Evolutionary conservation across 2,329 filamentous ascomycete genomes (phyloP).

Genomic region (Fusarium musae): DNA sequence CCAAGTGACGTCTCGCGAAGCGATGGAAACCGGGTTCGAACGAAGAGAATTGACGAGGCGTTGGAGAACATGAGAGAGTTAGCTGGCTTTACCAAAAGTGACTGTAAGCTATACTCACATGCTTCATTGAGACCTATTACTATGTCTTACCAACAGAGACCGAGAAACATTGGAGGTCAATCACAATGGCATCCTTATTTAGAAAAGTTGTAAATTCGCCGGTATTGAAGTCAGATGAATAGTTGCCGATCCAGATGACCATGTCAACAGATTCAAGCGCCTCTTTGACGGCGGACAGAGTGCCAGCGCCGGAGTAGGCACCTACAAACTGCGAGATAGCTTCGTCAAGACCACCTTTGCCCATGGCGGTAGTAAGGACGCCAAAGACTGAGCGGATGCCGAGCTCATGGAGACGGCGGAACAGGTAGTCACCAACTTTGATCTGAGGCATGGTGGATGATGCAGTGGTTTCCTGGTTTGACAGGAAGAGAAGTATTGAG

Average conservation of each 20-base stretch:
- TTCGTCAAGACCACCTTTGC: neutral
- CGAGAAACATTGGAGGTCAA: neutral
- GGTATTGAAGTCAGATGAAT: neutral
- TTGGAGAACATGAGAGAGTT: neutral
- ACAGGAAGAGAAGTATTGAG: neutral
- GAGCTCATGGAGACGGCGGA: neutral
- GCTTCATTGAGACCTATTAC: neutral
- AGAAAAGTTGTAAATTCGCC: neutral
- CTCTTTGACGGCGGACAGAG: neutral
- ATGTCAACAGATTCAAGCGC: neutral
- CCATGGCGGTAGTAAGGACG: neutral
- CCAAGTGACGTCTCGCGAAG: neutral
- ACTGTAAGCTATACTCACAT: neutral
- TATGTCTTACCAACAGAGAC: neutral
- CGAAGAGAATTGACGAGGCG: neutral
- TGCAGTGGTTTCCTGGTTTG: neutral
- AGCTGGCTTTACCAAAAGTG: rapidly evolving
- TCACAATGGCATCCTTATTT: neutral
- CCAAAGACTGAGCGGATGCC: neutral
- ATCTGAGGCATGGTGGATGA: neutral
- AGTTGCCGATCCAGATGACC: neutral
- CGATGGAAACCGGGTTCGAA: neutral
- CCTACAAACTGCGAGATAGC: neutral
- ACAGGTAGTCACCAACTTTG: conserved; percentile 8
- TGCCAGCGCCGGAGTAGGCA: neutral